A percentile compares a stretch with the other conserved stretches of the same genome.
Evolutionary conservation across 345 rosid species (phyloP).

Genomic region (Acer negundo): DNA sequence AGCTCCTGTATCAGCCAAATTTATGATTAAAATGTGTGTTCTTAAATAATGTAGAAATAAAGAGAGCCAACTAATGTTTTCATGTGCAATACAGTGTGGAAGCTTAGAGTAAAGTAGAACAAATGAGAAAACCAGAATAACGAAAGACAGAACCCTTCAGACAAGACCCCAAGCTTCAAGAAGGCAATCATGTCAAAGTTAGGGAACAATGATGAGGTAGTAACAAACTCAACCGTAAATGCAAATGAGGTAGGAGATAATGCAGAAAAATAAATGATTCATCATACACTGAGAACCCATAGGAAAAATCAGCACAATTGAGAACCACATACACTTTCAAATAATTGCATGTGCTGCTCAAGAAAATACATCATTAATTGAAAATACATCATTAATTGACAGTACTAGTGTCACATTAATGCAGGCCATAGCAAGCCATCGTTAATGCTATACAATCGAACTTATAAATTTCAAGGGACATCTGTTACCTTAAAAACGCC

Average conservation of each 20-base stretch:
- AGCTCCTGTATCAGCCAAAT: conserved; percentile 69
- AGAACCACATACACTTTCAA: background rate
- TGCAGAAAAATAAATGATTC: conserved; percentile 1
- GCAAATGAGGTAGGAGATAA: background rate
- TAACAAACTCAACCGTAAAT: background rate
- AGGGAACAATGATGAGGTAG: background rate
- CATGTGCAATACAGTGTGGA: conserved; percentile 71
- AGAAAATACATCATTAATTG: too few species aligned
- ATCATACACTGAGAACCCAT: background rate
- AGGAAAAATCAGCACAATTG: background rate
- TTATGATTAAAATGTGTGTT: background rate
- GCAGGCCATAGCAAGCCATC: too few species aligned
- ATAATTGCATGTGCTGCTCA: background rate
- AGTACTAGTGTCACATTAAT: too few species aligned
- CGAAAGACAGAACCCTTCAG: conserved; percentile 61
- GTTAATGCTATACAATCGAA: too few species aligned
- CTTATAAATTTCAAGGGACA: too few species aligned
- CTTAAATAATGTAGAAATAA: conserved; percentile 13
- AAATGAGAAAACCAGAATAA: conserved; percentile 71
- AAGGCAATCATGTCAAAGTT: conserved; percentile 3
- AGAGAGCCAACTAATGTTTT: conserved; percentile 24
- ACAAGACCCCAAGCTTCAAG: conserved; percentile 85
- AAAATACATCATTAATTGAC: too few species aligned
- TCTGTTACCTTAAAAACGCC: too few species aligned
- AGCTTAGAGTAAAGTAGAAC: conserved; percentile 90